phyloP scores from a whole-genome alignment of 176 grass and related monocot genomes.

The Bothriochloa decipiens region DNA sequence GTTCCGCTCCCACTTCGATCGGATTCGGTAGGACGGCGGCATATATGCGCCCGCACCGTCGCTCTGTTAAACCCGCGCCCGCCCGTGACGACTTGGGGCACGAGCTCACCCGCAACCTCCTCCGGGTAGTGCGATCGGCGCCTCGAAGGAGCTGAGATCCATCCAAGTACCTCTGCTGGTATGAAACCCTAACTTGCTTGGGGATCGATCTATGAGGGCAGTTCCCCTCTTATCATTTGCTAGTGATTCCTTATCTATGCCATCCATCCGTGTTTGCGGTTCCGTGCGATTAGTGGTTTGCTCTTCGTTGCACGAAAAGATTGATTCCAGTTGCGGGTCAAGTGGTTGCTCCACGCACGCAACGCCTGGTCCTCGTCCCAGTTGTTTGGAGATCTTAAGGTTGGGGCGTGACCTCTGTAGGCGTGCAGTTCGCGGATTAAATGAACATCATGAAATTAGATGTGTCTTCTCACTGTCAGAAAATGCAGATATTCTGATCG shows the following conservation, averaged over 20 bases:
- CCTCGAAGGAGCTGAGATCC: background rate
- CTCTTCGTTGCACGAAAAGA: background rate
- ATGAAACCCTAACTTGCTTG: conserved; percentile 9
- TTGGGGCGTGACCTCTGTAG: background rate
- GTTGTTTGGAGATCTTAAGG: background rate
- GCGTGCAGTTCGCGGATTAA: background rate
- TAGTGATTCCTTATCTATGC: background rate
- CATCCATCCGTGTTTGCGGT: background rate
- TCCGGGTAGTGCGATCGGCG: background rate
- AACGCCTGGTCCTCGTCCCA: background rate
- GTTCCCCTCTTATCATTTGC: background rate
- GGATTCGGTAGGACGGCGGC: conserved; percentile 5
- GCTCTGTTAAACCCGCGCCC: background rate
- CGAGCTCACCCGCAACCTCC: background rate
- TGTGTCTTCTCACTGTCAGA: background rate
- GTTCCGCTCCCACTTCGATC: background rate
- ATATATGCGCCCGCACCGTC: background rate
- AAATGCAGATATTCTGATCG: background rate
- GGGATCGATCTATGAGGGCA: background rate
- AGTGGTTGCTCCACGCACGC: background rate
- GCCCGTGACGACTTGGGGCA: background rate
- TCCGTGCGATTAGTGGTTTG: background rate
- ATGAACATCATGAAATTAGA: background rate
- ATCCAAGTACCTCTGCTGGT: background rate
- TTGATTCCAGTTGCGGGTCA: background rate